phyloP scores from a whole-genome alignment of 2,329 filamentous ascomycete species.

The Talaromyces sp. region DNA sequence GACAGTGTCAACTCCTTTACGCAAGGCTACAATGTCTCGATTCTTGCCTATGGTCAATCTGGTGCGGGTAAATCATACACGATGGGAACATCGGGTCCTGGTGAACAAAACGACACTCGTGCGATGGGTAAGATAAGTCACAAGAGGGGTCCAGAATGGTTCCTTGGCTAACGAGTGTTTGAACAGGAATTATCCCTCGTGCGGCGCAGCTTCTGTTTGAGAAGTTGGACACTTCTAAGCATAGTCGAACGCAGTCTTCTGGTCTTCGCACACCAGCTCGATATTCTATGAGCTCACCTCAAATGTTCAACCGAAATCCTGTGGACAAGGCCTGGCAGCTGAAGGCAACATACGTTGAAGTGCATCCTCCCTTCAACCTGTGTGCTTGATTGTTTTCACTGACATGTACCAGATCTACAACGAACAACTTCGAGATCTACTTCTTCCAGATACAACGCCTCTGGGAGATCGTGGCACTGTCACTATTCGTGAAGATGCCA shows the following conservation, averaged over 20 bases:
- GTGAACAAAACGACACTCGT: slow-evolving; percentile 66
- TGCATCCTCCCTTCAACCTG: slow-evolving; percentile 29
- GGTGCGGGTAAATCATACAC: slow-evolving; percentile 98
- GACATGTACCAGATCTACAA: slow-evolving; percentile 74
- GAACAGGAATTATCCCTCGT: slow-evolving; percentile 83
- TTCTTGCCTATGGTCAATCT: slow-evolving; percentile 95
- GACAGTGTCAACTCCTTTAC: slow-evolving; percentile 88
- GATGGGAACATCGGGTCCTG: slow-evolving; percentile 90
- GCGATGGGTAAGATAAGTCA: slow-evolving; percentile 67
- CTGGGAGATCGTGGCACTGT: slow-evolving; percentile 69
- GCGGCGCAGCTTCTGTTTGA: slow-evolving; percentile 85
- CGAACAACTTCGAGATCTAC: slow-evolving; percentile 85
- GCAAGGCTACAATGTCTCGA: slow-evolving; percentile 97
- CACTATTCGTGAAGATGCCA: slow-evolving; percentile 89
- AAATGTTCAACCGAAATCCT: slow-evolving; percentile 42
- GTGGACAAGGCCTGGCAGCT: slow-evolving; percentile 80
- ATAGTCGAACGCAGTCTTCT: slow-evolving; percentile 64
- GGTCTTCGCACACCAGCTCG: slow-evolving; percentile 76
- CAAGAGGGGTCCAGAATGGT: not conserved
- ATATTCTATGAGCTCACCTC: slow-evolving; percentile 63
- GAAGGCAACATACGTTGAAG: slow-evolving; percentile 84
- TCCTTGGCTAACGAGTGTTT: not conserved
- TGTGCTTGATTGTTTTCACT: slow-evolving; percentile 20
- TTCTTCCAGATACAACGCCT: slow-evolving; percentile 71
- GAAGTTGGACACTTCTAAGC: slow-evolving; percentile 63